A percentile compares a stretch with the other conserved stretches of the same genome.
phyloP scores from a whole-genome alignment of 768 basidiomycete species.

The Boletus rex-veris region DNA sequence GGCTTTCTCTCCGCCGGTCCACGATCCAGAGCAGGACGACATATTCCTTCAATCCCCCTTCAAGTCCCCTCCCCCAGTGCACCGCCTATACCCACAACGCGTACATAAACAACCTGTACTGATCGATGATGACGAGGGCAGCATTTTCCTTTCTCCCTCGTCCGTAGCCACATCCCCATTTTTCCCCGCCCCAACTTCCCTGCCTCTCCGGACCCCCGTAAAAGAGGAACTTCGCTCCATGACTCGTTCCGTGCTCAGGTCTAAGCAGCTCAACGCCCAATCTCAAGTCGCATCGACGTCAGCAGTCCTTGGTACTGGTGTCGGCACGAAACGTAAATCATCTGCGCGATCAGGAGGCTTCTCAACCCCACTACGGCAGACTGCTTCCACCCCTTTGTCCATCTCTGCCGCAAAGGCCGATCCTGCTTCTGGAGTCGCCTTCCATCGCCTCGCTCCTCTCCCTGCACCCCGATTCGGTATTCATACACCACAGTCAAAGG shows the following conservation, averaged over 20 bases:
- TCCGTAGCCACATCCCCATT: constrained; percentile 39
- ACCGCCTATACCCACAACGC: constrained; percentile 41
- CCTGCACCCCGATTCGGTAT: constrained; percentile 29
- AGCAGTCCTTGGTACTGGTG: constrained; percentile 33
- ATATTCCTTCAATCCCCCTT: constrained; percentile 54
- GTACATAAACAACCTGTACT: constrained; percentile 31
- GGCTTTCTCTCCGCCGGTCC: constrained; percentile 33
- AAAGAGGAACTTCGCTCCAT: constrained; percentile 44
- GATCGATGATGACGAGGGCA: constrained; percentile 56
- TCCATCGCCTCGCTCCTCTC: constrained; percentile 35
- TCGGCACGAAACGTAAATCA: constrained; percentile 68
- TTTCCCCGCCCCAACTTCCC: constrained; percentile 42
- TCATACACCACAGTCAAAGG: constrained; percentile 34
- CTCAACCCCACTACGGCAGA: constrained; percentile 55
- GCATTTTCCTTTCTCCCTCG: constrained; percentile 53
- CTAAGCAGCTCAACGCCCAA: constrained; percentile 28
- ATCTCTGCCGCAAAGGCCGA: constrained; percentile 34
- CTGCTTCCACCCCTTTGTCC: constrained; percentile 38
- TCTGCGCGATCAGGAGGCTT: constrained; percentile 40
- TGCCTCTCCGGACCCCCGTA: constrained; percentile 59
- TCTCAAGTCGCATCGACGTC: constrained; percentile 1
- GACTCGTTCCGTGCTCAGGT: constrained; percentile 41
- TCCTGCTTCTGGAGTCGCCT: constrained; percentile 34
- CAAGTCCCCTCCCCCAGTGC: constrained; percentile 43
- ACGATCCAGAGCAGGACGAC: constrained; percentile 42